phyloP scores from a whole-genome alignment of 176 grass and related monocot species.

The Avena insularis region DNA sequence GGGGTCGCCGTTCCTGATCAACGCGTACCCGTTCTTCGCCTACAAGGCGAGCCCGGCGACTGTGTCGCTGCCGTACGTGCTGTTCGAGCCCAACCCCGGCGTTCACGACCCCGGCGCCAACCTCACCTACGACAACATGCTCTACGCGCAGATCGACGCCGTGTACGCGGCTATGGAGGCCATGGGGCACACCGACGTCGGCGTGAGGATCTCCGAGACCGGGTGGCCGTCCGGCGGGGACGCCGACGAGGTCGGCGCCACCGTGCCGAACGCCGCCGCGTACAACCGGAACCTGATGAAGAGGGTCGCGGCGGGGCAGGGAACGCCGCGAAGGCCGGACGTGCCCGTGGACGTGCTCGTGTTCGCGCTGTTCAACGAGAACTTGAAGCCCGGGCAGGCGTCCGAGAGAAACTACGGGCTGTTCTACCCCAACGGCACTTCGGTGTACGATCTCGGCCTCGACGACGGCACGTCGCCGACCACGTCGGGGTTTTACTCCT shows the following conservation, averaged over 20 bases:
- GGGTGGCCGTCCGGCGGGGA: conserved; percentile 85
- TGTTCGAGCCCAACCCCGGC: conserved; percentile 77
- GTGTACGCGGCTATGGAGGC: conserved; percentile 75
- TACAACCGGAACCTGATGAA: conserved; percentile 83
- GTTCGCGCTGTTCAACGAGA: conserved; percentile 83
- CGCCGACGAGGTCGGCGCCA: conserved; percentile 68
- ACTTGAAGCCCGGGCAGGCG: conserved; percentile 54
- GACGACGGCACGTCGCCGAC: conserved; percentile 4
- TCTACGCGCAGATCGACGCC: conserved; percentile 89
- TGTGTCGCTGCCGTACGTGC: conserved; percentile 75
- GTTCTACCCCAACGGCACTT: conserved; percentile 72
- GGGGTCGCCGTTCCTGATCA: conserved; percentile 72
- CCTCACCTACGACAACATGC: conserved; percentile 90
- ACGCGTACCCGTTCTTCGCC: conserved; percentile 92
- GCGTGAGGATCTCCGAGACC: conserved; percentile 72
- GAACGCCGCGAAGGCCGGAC: conserved; percentile 65
- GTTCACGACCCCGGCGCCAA: conserved; percentile 60
- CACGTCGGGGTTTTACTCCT: conserved; percentile 33
- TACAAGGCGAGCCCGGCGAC: conserved; percentile 62
- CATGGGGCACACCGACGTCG: conserved; percentile 63
- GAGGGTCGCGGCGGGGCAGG: conserved; percentile 63
- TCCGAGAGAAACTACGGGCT: conserved; percentile 90
- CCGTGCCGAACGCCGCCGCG: conserved; percentile 56
- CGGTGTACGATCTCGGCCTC: conserved; percentile 60
- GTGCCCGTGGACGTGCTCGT: conserved; percentile 80